Base-by-base conservation (phyloP, 371 early-diverging fungal species). In the Mortierella sp. region DNA sequence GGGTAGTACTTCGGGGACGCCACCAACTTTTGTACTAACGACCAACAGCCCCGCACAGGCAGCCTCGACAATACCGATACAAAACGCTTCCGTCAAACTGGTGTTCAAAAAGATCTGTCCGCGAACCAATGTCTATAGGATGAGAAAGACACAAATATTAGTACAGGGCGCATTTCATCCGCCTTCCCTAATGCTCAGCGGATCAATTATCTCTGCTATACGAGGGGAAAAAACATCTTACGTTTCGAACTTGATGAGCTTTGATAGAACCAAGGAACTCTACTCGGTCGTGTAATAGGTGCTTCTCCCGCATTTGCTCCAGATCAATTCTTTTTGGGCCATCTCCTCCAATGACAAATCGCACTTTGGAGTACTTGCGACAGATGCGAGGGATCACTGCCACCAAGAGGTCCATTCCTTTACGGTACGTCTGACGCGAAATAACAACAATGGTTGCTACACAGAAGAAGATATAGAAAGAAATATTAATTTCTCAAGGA, bases 1-100 rank as follows among this genome's bases (percentile, higher is more conserved):
- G 0, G 99, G 99, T 47, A 99, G 88, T 1, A 99, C 99, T 87
- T 99, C 99, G 29, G 97, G 97, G 1, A 99, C 95, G 4, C 99
- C 99, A 55, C 99, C 99, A 6, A 99, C 99, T 85, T 95, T 94
- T 1, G 99, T 99, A 78, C 96, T 96, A 3, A 99, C 99, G 11
- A 99, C 99, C 43, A 97, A 87, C 45, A 99, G 88, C 2, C 98
- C 97, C 74, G 73, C 99, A 68, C 96, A 94, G 4, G 99, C 99
- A 13, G 99, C 99, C 87, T 99, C 99, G 24, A 99, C 96, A 66
- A 99, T 99, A 13, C 97, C 97, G 70, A 99, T 99, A 86, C 99
- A 99, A 83, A 99, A 99, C 4, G 99, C 99, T 77, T 99, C 99
- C 1, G 99, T 99, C 79, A 99, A 89, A 58, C 98, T 98, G 19